Percentiles rank a stretch among this genome's conserved stretches.
Evolutionary conservation across 805 yeast species (phyloP).

Genomic region (Wickerhamiella sorbophila): DNA sequence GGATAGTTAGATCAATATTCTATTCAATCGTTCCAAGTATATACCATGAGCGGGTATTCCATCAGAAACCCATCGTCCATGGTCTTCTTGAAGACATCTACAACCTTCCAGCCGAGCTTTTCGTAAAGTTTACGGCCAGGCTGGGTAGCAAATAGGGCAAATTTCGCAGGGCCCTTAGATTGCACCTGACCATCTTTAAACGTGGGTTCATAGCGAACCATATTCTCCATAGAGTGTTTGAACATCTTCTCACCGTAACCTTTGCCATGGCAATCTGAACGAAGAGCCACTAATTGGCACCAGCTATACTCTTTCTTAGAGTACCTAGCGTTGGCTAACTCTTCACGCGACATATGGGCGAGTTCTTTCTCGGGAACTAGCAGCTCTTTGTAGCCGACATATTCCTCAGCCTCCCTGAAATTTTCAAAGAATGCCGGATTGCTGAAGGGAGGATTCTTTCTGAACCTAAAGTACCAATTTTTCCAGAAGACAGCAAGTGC

Average conservation of each 20-base stretch:
- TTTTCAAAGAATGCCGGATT: neutral
- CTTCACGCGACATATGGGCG: neutral
- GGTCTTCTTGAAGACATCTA: neutral
- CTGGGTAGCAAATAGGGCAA: neutral
- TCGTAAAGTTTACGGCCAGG: neutral
- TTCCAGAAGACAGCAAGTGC: neutral
- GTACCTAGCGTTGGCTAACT: neutral
- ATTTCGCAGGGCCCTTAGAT: neutral
- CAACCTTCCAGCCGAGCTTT: neutral
- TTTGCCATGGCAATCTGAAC: neutral
- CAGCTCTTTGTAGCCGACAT: neutral
- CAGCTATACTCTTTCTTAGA: neutral
- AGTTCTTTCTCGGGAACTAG: neutral
- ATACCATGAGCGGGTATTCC: neutral
- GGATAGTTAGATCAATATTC: too few relatives aligned
- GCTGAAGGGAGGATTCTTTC: neutral
- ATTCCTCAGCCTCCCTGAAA: neutral
- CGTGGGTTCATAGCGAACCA: neutral
- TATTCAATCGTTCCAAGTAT: too few relatives aligned
- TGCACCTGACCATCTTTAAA: neutral
- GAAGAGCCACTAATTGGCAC: neutral
- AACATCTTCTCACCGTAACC: constrained; percentile 1
- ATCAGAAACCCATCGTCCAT: neutral
- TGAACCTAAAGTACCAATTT: neutral
- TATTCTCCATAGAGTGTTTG: neutral